These are phyloP conservation scores for Lecanicillium sp. DNA, from an alignment of 2,329 filamentous ascomycete genomes.

Conservation along the genomic window DNA sequence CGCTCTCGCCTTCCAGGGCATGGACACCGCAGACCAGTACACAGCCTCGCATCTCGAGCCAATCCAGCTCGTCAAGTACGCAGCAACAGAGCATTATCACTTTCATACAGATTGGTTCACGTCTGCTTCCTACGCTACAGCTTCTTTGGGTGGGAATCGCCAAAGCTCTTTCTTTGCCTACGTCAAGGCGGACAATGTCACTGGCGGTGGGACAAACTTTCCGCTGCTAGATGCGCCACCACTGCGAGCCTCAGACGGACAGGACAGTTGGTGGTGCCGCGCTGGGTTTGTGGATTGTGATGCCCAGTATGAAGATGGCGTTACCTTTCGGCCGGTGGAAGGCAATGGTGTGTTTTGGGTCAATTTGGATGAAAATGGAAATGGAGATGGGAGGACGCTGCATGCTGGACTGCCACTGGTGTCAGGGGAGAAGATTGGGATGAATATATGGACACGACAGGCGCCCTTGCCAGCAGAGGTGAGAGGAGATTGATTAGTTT, in stretches of 20 bases:
- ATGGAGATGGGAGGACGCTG: slow-evolving; percentile 33
- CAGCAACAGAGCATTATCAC: slow-evolving; percentile 34
- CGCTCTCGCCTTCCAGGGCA: slow-evolving; percentile 36
- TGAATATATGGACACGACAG: slow-evolving; percentile 45
- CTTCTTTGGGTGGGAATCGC: slow-evolving; percentile 34
- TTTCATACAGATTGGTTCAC: slow-evolving; percentile 45
- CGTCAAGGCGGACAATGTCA: slow-evolving; percentile 31
- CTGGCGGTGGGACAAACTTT: slow-evolving; percentile 41
- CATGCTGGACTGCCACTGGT: slow-evolving; percentile 39
- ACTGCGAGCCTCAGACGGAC: background rate
- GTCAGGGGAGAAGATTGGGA: slow-evolving; percentile 37
- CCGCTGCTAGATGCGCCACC: slow-evolving; percentile 30
- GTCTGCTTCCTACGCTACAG: slow-evolving; percentile 26
- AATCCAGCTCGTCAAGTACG: slow-evolving; percentile 40
- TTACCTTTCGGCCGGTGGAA: slow-evolving; percentile 38
- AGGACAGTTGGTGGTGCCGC: slow-evolving; percentile 30
- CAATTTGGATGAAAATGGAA: slow-evolving; percentile 30
- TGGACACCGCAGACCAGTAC: slow-evolving; percentile 16
- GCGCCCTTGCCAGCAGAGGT: slow-evolving; percentile 26
- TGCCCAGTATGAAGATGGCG: slow-evolving; percentile 34
- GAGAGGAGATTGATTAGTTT: background rate
- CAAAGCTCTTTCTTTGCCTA: slow-evolving; percentile 40
- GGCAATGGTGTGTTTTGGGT: slow-evolving; percentile 42
- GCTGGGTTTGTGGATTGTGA: slow-evolving; percentile 36
- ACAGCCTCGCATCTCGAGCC: slow-evolving; percentile 32